These are phyloP conservation scores for Jackrogersella minutella DNA, from an alignment of 495 filamentous ascomycete species.

Conservation along the genomic window DNA sequence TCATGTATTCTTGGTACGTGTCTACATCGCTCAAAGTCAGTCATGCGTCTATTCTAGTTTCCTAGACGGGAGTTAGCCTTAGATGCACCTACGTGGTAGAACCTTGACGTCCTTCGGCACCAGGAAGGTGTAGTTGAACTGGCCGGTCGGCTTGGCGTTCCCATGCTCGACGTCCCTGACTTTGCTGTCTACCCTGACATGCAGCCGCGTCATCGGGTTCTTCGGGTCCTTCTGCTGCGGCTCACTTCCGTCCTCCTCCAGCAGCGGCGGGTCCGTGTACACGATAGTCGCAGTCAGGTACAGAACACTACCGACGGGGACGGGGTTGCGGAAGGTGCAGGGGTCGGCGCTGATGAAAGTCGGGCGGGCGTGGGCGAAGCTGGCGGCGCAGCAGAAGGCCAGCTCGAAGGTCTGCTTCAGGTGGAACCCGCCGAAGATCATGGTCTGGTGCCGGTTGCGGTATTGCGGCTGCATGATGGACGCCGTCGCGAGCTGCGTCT, in stretches of 20 bases:
- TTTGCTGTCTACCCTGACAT: constrained; percentile 78
- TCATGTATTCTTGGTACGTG: constrained; percentile 80
- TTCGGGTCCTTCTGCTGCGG: constrained; percentile 44
- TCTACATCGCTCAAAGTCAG: constrained; percentile 34
- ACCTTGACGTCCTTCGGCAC: constrained; percentile 77
- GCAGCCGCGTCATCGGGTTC: constrained; percentile 66
- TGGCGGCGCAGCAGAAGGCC: constrained; percentile 87
- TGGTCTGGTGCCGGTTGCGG: constrained; percentile 85
- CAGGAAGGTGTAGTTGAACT: constrained; percentile 86
- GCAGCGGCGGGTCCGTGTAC: constrained; percentile 74
- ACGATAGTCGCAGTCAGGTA: constrained; percentile 81
- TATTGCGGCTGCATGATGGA: constrained; percentile 90
- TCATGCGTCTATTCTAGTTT: background rate
- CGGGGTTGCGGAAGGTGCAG: constrained; percentile 83
- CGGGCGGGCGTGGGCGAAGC: constrained; percentile 75
- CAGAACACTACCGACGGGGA: constrained; percentile 82
- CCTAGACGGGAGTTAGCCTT: background rate
- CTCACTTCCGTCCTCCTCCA: constrained; percentile 51
- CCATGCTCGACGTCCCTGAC: constrained; percentile 83
- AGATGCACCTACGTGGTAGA: constrained; percentile 61
- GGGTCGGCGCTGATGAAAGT: constrained; percentile 83
- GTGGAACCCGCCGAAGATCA: constrained; percentile 89
- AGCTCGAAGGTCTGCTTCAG: constrained; percentile 85
- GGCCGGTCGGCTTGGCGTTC: constrained; percentile 75
- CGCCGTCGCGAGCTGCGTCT: constrained; percentile 71